A percentile compares a stretch with the other conserved stretches of the same genome.
phyloP scores from a whole-genome alignment of 106 monocot genomes.

The Alisma plantagoaquatica region DNA sequence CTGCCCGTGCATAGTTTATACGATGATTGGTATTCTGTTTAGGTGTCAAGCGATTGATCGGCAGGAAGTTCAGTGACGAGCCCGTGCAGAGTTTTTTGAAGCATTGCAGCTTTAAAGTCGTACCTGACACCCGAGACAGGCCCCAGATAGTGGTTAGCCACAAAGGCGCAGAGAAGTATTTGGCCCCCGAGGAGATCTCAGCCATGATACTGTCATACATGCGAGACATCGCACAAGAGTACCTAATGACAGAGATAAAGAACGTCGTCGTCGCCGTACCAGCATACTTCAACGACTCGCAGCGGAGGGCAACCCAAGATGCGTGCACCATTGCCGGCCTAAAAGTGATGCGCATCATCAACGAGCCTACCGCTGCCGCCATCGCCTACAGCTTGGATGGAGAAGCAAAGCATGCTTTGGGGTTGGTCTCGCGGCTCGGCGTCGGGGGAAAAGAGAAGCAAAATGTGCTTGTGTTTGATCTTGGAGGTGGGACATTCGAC shows the following conservation, averaged over 20 bases:
- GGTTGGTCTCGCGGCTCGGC: too few species aligned
- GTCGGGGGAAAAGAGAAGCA: conserved; percentile 1
- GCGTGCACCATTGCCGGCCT: conserved; percentile 27
- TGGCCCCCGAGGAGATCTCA: conserved; percentile 23
- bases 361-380: conserved; percentile 23
- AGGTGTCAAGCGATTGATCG: conserved; percentile 22
- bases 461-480: conserved; percentile 24
- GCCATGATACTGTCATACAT: conserved; percentile 20
- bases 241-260: conserved; percentile 1
- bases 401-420: too few species aligned
- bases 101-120: conserved; percentile 20
- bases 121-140: conserved; percentile 8
- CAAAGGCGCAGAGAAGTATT: conserved; percentile 18
- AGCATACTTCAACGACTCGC: conserved; percentile 31
- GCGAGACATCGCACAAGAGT: conserved; percentile 9
- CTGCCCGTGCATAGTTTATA: background rate
- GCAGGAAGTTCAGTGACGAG: conserved; percentile 1
- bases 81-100: conserved; percentile 9
- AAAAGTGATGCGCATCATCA: conserved; percentile 11
- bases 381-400: conserved; percentile 18
- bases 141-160: conserved; percentile 16
- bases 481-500: conserved; percentile 14
- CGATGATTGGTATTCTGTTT: background rate
- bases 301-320: conserved; percentile 24
- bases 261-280: conserved; percentile 20